These are phyloP conservation scores for Auriscalpium microsporum DNA, from an alignment of 768 basidiomycete species.

Conservation along the genomic window DNA sequence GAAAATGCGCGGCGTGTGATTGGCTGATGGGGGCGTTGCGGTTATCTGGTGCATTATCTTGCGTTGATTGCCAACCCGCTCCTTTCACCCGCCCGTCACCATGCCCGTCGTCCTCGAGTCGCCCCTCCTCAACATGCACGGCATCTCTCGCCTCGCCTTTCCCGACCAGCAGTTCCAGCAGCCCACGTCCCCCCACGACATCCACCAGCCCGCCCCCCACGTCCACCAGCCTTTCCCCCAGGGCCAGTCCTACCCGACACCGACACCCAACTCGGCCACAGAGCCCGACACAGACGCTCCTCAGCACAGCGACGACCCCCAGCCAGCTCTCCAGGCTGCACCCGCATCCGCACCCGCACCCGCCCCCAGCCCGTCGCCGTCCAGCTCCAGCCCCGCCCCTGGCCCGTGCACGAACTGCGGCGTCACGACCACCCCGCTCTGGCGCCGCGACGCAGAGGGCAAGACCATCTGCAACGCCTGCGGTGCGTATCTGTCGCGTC, in stretches of 20 bases:
- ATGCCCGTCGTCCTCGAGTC: neutral
- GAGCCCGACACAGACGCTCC: too few relatives aligned
- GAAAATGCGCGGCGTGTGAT: constrained; percentile 6
- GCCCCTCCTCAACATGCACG: neutral
- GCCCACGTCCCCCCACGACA: constrained; percentile 5
- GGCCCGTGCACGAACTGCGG: constrained; percentile 61
- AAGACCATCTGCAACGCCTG: constrained; percentile 86
- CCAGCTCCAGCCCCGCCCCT: neutral
- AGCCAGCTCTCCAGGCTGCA: constrained; percentile 9
- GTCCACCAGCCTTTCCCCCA: constrained; percentile 5
- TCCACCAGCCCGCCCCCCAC: constrained; percentile 10
- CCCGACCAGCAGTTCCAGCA: constrained; percentile 9
- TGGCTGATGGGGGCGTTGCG: constrained; percentile 5
- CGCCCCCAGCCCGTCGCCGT: constrained; percentile 8
- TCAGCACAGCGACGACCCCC: neutral
- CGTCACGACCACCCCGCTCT: constrained; percentile 71
- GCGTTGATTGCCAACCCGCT: constrained; percentile 9
- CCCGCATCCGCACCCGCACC: constrained; percentile 3
- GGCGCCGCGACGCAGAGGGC: constrained; percentile 76
- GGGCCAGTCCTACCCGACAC: constrained; percentile 7
- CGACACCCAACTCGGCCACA: neutral
- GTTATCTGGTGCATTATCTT: constrained; percentile 2
- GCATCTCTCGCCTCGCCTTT: neutral
- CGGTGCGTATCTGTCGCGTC: constrained; percentile 48
- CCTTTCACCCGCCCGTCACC: constrained; percentile 8